These are phyloP conservation scores for Camillea tinctor DNA, from an alignment of 2,329 filamentous ascomycete species.

Conservation along the genomic window DNA sequence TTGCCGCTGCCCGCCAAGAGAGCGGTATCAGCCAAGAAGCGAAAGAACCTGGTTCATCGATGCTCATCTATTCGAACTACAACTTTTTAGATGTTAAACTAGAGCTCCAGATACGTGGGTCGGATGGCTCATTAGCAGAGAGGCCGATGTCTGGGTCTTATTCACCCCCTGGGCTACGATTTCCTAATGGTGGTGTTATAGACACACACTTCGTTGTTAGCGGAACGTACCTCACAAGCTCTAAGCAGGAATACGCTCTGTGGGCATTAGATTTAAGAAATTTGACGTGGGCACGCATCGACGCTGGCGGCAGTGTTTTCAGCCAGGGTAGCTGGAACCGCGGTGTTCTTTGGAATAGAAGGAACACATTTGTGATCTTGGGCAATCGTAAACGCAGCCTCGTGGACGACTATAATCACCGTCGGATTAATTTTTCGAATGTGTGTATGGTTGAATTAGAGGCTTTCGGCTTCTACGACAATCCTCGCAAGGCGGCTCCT, in stretches of 20 bases:
- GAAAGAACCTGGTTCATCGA: slow-evolving; percentile 62
- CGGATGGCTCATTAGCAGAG: slow-evolving; percentile 81
- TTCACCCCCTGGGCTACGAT: slow-evolving; percentile 87
- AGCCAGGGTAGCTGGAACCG: slow-evolving; percentile 98
- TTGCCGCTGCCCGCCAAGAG: slow-evolving; percentile 41
- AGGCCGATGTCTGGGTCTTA: slow-evolving; percentile 84
- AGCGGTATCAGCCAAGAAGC: slow-evolving; percentile 52
- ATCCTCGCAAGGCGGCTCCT: slow-evolving; percentile 75
- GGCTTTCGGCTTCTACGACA: slow-evolving; percentile 96
- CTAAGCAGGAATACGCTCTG: slow-evolving; percentile 95
- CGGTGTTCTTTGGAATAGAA: slow-evolving; percentile 86
- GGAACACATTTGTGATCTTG: slow-evolving; percentile 93
- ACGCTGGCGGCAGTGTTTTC: slow-evolving; percentile 91
- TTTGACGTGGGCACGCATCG: slow-evolving; percentile 91
- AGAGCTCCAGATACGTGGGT: slow-evolving; percentile 82
- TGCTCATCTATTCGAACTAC: slow-evolving; percentile 99
- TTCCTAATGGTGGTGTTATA: slow-evolving; percentile 93
- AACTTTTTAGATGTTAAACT: slow-evolving; percentile 97
- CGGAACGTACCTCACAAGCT: slow-evolving; percentile 94
- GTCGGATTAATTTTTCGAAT: slow-evolving; percentile 95
- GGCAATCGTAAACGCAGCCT: slow-evolving; percentile 91
- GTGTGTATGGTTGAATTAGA: slow-evolving; percentile 96
- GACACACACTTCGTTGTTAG: slow-evolving; percentile 97
- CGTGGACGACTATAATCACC: slow-evolving; percentile 97
- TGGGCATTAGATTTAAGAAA: slow-evolving; percentile 91